phyloP scores from a whole-genome alignment of 495 filamentous ascomycete species.

The Usnea hakonensis region DNA sequence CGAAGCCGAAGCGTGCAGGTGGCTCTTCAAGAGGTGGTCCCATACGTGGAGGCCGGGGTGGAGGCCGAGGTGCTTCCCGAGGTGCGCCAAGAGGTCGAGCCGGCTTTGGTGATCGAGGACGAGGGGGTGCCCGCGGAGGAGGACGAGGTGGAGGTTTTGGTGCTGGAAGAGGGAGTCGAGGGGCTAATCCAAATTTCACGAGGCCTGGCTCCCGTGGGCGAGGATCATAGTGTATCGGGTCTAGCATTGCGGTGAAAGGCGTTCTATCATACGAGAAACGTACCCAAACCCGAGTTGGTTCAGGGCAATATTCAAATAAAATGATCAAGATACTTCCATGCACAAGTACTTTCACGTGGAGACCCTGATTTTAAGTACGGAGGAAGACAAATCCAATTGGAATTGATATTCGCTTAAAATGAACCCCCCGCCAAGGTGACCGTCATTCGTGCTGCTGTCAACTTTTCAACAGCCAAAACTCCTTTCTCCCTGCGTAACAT shows the following conservation, averaged over 20 bases:
- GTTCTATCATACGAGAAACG: not conserved
- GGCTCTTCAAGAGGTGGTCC: constrained; percentile 46
- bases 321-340: not conserved
- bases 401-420: constrained; percentile 13
- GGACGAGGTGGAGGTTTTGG: constrained; percentile 32
- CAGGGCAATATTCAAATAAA: not conserved
- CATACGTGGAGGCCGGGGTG: constrained; percentile 40
- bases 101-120: constrained; percentile 32
- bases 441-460: no score
- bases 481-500: not conserved
- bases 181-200: constrained; percentile 24
- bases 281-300: not conserved
- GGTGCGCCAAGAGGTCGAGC: constrained; percentile 38
- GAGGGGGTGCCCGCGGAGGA: constrained; percentile 37
- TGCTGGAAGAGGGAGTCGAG: constrained; percentile 21
- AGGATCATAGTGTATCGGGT: constrained; percentile 18
- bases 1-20: constrained; percentile 52
- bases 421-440: not conserved
- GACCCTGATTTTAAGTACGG: not conserved
- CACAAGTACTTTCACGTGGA: not conserved
- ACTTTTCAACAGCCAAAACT: not conserved
- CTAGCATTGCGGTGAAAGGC: constrained; percentile 16
- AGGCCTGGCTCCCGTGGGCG: constrained; percentile 22
- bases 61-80: constrained; percentile 38
- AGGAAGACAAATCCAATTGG: not conserved